phyloP scores from a whole-genome alignment of 768 basidiomycete genomes.

The Mycena olivaceomarginata region DNA sequence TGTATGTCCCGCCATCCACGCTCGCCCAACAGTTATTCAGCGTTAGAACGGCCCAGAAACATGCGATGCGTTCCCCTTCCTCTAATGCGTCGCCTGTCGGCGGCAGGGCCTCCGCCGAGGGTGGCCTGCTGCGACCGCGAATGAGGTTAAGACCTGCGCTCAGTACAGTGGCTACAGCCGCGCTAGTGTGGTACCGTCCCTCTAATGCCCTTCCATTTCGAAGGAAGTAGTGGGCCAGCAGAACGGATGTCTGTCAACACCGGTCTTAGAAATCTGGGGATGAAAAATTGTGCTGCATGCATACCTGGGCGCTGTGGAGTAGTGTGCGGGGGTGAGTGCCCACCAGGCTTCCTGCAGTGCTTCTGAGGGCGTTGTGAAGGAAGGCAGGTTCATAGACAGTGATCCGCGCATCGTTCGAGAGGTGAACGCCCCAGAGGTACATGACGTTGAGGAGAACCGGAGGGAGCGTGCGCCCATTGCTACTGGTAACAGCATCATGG shows the following conservation, averaged over 20 bases:
- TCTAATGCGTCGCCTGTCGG: slow-evolving; percentile 9
- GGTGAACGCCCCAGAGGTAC: slow-evolving; percentile 49
- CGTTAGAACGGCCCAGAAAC: slow-evolving; percentile 43
- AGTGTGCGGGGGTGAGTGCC: slow-evolving; percentile 55
- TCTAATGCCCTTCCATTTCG: slow-evolving; percentile 60
- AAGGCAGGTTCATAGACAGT: slow-evolving; percentile 54
- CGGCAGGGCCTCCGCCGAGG: not conserved
- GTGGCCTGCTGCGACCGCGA: not conserved
- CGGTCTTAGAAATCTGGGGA: no score
- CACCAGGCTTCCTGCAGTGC: slow-evolving; percentile 52
- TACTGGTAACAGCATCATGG: slow-evolving; percentile 48
- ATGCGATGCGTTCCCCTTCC: slow-evolving; percentile 35
- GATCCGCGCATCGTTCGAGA: slow-evolving; percentile 49
- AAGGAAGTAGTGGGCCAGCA: slow-evolving; percentile 67
- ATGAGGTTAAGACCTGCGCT: slow-evolving; percentile 53
- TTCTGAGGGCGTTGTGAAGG: slow-evolving; percentile 58
- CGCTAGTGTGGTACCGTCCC: slow-evolving; percentile 65
- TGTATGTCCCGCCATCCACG: slow-evolving; percentile 56
- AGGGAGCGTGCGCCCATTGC: slow-evolving; percentile 32
- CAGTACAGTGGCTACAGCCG: slow-evolving; percentile 57
- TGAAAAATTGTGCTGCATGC: no score
- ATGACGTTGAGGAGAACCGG: slow-evolving; percentile 53
- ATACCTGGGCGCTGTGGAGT: slow-evolving; percentile 50
- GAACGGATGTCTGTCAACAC: slow-evolving; percentile 57
- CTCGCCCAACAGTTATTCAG: slow-evolving; percentile 60